Conservation (phyloP, 768 basidiomycete genomes). For the Russula foetens region DNA sequence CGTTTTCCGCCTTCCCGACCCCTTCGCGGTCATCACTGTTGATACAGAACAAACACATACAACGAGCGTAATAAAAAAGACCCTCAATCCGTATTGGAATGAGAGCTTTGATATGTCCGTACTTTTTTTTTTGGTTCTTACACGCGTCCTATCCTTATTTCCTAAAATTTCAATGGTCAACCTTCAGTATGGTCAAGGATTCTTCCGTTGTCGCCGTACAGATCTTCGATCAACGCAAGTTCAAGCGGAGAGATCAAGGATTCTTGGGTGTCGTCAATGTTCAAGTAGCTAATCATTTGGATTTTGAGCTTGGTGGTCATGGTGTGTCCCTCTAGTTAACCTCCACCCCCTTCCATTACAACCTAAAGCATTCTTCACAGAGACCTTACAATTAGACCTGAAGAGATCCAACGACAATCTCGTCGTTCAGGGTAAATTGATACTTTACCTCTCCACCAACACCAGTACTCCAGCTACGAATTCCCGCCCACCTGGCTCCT, state of each 20-base stretch:
- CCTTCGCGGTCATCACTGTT: slow-evolving; percentile 96
- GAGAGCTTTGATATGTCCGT: slow-evolving; percentile 96
- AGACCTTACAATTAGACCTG: slow-evolving; percentile 93
- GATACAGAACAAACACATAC: slow-evolving; percentile 97
- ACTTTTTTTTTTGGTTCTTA: background rate
- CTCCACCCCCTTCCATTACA: background rate
- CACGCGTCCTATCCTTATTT: slow-evolving; percentile 3
- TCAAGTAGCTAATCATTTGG: slow-evolving; percentile 81
- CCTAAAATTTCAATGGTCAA: background rate
- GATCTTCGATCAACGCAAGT: slow-evolving; percentile 99
- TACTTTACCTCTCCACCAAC: slow-evolving; percentile 93
- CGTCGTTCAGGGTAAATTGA: slow-evolving; percentile 95
- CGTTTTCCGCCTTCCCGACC: slow-evolving; percentile 93
- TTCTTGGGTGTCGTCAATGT: slow-evolving; percentile 98
- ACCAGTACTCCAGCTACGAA: slow-evolving; percentile 76
- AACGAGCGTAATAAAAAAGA: slow-evolving; percentile 95
- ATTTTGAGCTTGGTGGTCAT: slow-evolving; percentile 87
- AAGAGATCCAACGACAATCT: slow-evolving; percentile 99
- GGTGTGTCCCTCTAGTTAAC: slow-evolving; percentile 43
- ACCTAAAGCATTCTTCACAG: slow-evolving; percentile 25
- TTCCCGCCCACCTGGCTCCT: slow-evolving; percentile 63
- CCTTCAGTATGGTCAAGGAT: slow-evolving; percentile 81
- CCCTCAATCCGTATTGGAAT: slow-evolving; percentile 93
- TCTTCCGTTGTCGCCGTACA: slow-evolving; percentile 97
- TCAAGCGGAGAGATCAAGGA: slow-evolving; percentile 96